Conservation (phyloP, 164 flowering plant genomes). For the Sedum album region DNA sequence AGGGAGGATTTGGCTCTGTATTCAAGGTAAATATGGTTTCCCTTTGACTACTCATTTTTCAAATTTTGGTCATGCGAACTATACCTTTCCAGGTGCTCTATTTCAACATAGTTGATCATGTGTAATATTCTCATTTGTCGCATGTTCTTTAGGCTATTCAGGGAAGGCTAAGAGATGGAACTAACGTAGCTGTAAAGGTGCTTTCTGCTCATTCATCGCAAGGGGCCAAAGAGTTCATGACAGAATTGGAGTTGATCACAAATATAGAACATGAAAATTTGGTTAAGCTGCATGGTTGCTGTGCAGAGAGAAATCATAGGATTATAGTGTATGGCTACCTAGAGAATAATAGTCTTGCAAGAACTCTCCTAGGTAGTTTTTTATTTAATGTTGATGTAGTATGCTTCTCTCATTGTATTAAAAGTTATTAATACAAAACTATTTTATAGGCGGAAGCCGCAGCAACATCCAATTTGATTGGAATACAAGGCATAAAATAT, state of each 20-base stretch:
- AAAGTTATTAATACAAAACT: neutral
- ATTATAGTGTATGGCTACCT: slow-evolving; percentile 60
- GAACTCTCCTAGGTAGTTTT: slow-evolving; percentile 46
- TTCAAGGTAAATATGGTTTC: slow-evolving; percentile 23
- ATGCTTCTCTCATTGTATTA: neutral
- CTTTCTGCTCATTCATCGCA: slow-evolving; percentile 48
- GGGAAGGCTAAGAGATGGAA: slow-evolving; percentile 44
- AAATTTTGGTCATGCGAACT: neutral
- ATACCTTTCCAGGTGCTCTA: neutral
- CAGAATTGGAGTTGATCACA: slow-evolving; percentile 44
- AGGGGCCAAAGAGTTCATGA: slow-evolving; percentile 44
- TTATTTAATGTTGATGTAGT: neutral
- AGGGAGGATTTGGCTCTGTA: slow-evolving; percentile 27
- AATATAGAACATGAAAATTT: slow-evolving; percentile 47
- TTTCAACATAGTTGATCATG: neutral
- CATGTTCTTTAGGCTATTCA: slow-evolving; percentile 10
- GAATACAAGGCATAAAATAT: slow-evolving; percentile 24
- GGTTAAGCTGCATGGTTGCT: slow-evolving; percentile 58
- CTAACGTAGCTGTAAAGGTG: slow-evolving; percentile 46
- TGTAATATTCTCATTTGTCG: neutral
- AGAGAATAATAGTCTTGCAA: slow-evolving; percentile 65
- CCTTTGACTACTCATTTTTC: neutral
- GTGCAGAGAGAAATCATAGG: slow-evolving; percentile 45
- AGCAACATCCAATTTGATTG: slow-evolving; percentile 28
- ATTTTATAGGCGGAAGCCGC: slow-evolving; percentile 19